phyloP scores from a whole-genome alignment of 805 yeast genomes.

The Crinitomyces ghanaensis region DNA sequence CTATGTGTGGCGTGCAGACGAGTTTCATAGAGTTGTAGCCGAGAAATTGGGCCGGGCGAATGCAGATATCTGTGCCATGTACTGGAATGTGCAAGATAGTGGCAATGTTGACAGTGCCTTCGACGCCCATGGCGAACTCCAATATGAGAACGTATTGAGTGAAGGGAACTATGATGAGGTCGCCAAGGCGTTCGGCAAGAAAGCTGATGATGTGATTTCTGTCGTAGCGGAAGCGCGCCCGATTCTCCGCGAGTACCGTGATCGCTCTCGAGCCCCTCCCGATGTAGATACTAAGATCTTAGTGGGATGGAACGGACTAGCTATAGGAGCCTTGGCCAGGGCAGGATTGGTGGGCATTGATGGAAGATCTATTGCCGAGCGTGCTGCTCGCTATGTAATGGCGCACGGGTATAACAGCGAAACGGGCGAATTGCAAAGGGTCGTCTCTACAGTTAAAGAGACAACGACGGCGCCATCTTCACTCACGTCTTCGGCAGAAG shows the following conservation, averaged over 20 bases:
- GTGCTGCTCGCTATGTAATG: conserved; percentile 19
- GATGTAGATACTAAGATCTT: conserved; percentile 26
- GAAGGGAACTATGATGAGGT: conserved; percentile 20
- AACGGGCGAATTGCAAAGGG: conserved; percentile 14
- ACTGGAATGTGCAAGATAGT: conserved; percentile 25
- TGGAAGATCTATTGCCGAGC: conserved; percentile 13
- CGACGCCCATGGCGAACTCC: conserved; percentile 24
- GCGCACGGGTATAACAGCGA: conserved; percentile 16
- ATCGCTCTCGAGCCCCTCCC: conserved; percentile 17
- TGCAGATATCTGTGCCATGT: conserved; percentile 26
- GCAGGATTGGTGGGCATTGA: conserved; percentile 18
- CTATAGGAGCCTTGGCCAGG: conserved; percentile 27
- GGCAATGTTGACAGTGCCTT: conserved; percentile 28
- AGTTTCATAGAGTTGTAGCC: conserved; percentile 23
- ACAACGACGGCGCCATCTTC: no score
- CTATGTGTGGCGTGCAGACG: conserved; percentile 27
- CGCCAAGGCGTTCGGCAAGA: conserved; percentile 25
- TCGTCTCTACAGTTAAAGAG: no score
- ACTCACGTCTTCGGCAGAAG: no score
- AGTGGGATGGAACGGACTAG: conserved; percentile 28
- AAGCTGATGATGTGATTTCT: conserved; percentile 13
- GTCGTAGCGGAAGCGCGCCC: conserved; percentile 18
- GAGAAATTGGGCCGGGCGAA: conserved; percentile 13
- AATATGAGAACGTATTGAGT: conserved; percentile 25
- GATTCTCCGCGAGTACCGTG: conserved; percentile 19